Percentiles rank a stretch among this genome's conserved stretches.
Conservation (phyloP, 1,284 basidiomycete genomes). For the Mrakiaceae sp. region DNA sequence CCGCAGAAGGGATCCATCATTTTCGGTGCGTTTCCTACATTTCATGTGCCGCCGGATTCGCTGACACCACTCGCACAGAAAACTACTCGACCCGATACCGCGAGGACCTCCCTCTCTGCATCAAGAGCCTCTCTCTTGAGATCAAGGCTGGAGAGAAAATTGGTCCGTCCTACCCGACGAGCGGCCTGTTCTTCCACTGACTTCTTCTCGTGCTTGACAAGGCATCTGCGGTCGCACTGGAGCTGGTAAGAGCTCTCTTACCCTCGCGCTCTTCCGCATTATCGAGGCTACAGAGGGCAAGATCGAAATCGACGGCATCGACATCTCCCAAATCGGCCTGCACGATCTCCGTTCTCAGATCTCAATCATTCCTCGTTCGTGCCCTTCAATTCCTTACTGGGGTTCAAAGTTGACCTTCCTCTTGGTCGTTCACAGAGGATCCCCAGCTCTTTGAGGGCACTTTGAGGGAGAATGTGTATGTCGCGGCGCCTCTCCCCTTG, state of each 20-base stretch:
- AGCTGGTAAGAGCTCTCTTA: conserved; percentile 78
- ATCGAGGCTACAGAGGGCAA: conserved; percentile 68
- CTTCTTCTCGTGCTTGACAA: background rate
- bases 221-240: conserved; percentile 72
- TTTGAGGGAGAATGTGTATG: conserved; percentile 22
- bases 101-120: conserved; percentile 61
- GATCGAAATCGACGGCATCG: conserved; percentile 72
- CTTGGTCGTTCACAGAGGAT: conserved; percentile 28
- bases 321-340: conserved; percentile 71
- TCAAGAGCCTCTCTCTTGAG: conserved; percentile 59
- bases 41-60: background rate
- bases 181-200: background rate
- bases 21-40: background rate
- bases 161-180: conserved; percentile 34
- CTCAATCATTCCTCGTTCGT: conserved; percentile 16
- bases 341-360: conserved; percentile 45
- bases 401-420: conserved; percentile 2
- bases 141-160: conserved; percentile 63
- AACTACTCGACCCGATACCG: conserved; percentile 74
- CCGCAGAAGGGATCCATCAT: conserved; percentile 57
- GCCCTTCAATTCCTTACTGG: background rate
- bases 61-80: background rate
- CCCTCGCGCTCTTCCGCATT: conserved; percentile 45
- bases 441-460: conserved; percentile 68
- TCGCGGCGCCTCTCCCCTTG: too few species aligned